Evolutionary conservation across 2,329 filamentous ascomycete genomes (phyloP).

Genomic region (Colletotrichum sp.): DNA sequence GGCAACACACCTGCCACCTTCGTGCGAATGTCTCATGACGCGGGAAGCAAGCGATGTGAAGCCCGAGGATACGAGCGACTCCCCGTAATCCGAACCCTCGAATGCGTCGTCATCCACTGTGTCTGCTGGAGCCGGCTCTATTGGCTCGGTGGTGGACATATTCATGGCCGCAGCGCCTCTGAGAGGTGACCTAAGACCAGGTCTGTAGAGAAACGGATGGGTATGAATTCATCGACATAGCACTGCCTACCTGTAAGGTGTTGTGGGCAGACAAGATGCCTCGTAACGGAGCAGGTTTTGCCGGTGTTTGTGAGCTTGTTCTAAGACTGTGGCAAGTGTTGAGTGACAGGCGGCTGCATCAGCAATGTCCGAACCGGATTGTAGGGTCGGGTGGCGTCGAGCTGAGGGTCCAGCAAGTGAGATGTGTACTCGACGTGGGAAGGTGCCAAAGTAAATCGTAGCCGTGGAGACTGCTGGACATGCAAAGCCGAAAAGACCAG

Average conservation of each 20-base stretch:
- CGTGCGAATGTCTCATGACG: constrained; percentile 19
- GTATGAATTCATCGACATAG: not conserved
- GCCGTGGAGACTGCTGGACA: not conserved
- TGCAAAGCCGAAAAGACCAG: not conserved
- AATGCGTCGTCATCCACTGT: constrained; percentile 12
- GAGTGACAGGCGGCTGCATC: not conserved
- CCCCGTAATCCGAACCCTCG: constrained; percentile 41
- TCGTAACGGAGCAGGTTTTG: not conserved
- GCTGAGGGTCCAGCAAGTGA: not conserved
- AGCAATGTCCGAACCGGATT: not conserved
- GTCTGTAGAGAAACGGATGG: not conserved
- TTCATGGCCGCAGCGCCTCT: not conserved
- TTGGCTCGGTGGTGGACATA: constrained; percentile 10
- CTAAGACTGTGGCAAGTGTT: not conserved
- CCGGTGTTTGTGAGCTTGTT: not conserved
- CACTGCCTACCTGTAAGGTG: not conserved
- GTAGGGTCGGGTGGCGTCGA: not conserved
- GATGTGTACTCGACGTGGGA: not conserved
- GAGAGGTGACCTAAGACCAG: not conserved
- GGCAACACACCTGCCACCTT: constrained; percentile 21
- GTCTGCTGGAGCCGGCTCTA: constrained; percentile 14
- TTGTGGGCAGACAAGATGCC: not conserved
- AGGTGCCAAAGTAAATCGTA: not conserved
- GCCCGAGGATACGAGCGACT: constrained; percentile 40
- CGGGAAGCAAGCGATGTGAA: constrained; percentile 40